Evolutionary conservation across 2,329 filamentous ascomycete genomes (phyloP).

Genomic region (Gnomoniopsis sp.): DNA sequence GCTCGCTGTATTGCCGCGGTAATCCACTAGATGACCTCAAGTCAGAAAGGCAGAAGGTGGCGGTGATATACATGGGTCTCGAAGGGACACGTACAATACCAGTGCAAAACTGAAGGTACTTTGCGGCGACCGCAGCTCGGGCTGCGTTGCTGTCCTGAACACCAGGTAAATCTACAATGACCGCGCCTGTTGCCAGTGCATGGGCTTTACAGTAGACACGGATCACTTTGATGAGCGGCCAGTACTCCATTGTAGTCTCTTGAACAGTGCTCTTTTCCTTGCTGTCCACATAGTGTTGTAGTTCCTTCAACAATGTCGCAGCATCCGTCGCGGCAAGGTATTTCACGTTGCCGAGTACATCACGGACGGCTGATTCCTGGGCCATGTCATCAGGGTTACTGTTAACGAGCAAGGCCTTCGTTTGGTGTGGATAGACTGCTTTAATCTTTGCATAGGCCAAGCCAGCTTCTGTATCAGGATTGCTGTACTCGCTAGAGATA

Average conservation of each 20-base stretch:
- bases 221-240: constrained; percentile 53
- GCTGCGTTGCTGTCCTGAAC: constrained; percentile 59
- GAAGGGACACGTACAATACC: constrained; percentile 30
- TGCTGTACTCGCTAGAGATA: constrained; percentile 27
- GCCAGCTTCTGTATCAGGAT: constrained; percentile 30
- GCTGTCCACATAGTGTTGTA: constrained; percentile 53
- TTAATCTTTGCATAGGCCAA: constrained; percentile 49
- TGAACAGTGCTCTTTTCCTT: constrained; percentile 39
- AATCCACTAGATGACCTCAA: constrained; percentile 41
- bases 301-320: constrained; percentile 37
- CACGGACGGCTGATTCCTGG: constrained; percentile 32
- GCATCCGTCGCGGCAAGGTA: constrained; percentile 35
- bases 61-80: too few relatives aligned
- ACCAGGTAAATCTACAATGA: constrained; percentile 51
- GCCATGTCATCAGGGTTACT: constrained; percentile 39
- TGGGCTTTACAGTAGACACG: constrained; percentile 32
- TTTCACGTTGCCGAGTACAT: constrained; percentile 44
- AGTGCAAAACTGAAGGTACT: constrained; percentile 59
- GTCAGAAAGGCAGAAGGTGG: too few relatives aligned
- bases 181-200: constrained; percentile 31
- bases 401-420: constrained; percentile 36
- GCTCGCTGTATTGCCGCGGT: constrained; percentile 59
- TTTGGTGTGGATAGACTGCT: constrained; percentile 40
- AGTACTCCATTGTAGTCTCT: constrained; percentile 29
- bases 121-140: constrained; percentile 52